Percentiles rank a stretch among this genome's conserved stretches.
phyloP scores from a whole-genome alignment of 495 filamentous ascomycete species.

The Aspergillus carlsbadensis region DNA sequence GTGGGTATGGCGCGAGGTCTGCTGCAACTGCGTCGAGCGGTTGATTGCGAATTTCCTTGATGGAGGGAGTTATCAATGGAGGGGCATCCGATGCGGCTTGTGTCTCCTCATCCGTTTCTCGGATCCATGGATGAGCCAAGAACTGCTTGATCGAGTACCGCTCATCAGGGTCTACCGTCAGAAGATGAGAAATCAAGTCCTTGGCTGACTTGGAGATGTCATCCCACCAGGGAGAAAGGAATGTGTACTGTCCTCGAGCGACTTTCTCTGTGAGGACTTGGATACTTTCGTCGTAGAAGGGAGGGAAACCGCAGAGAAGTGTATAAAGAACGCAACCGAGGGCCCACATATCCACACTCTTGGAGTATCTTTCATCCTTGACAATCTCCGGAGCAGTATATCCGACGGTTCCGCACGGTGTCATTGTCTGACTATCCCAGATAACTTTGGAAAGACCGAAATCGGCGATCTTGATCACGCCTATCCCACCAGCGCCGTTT shows the following conservation, averaged over 20 bases:
- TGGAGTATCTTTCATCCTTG: constrained; percentile 97
- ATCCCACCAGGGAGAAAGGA: constrained; percentile 99
- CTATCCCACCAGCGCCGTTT: constrained; percentile 87
- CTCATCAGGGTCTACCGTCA: constrained; percentile 86
- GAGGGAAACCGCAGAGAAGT: constrained; percentile 92
- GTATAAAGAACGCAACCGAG: constrained; percentile 97
- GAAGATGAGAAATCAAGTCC: constrained; percentile 88
- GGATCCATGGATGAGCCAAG: constrained; percentile 92
- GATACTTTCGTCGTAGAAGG: constrained; percentile 98
- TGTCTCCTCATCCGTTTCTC: constrained; percentile 70
- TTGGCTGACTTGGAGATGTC: constrained; percentile 95
- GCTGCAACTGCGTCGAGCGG: constrained; percentile 27
- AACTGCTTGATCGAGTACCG: constrained; percentile 86
- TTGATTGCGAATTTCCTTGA: constrained; percentile 48
- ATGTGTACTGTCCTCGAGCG: constrained; percentile 93
- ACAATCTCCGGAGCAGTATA: constrained; percentile 99
- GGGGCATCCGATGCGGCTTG: constrained; percentile 73
- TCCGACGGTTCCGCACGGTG: constrained; percentile 94
- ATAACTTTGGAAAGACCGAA: constrained; percentile 97
- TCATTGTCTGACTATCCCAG: constrained; percentile 99
- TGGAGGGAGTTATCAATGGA: constrained; percentile 68
- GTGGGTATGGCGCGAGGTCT: constrained; percentile 43
- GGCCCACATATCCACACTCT: constrained; percentile 99
- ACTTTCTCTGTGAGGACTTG: constrained; percentile 97
- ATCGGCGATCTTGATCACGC: constrained; percentile 93